phyloP scores from a whole-genome alignment of 2,329 filamentous ascomycete genomes.

The Samsoniella hepiali region DNA sequence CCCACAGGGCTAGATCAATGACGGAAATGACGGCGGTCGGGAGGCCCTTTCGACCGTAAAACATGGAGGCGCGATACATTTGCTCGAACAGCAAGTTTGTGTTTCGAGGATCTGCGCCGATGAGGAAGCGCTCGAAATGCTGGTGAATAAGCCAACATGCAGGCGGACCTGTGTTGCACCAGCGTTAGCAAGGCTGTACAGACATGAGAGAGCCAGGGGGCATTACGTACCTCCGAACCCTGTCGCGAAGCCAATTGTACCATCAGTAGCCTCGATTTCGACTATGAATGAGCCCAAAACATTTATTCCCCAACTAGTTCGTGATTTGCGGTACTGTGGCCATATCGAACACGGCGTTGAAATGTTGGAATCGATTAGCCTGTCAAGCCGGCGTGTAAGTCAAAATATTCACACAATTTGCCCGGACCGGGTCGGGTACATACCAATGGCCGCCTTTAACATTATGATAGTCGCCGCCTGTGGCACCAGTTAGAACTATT shows the following conservation, averaged over 20 bases:
- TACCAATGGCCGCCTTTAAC: constrained; percentile 71
- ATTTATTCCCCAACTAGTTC: constrained; percentile 94
- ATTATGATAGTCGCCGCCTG: constrained; percentile 86
- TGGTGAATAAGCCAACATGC: constrained; percentile 92
- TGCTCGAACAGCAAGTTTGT: constrained; percentile 92
- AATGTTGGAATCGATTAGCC: constrained; percentile 89
- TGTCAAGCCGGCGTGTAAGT: constrained; percentile 37
- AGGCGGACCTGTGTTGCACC: constrained; percentile 59
- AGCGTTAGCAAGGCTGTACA: background rate
- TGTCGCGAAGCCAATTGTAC: constrained; percentile 90
- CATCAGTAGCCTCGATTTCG: constrained; percentile 83
- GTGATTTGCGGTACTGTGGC: constrained; percentile 80
- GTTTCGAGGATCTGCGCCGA: constrained; percentile 84
- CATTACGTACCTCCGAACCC: constrained; percentile 70
- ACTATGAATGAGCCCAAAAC: constrained; percentile 89
- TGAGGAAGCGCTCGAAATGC: constrained; percentile 88
- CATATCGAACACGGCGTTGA: constrained; percentile 89
- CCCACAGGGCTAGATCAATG: constrained; percentile 90
- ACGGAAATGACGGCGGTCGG: constrained; percentile 90
- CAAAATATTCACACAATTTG: background rate
- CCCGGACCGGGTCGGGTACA: constrained; percentile 22
- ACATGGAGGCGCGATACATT: constrained; percentile 95
- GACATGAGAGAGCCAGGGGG: background rate
- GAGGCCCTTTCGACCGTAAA: constrained; percentile 91
- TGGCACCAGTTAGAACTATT: constrained; percentile 29